These are phyloP conservation scores for Glycine tomentella DNA, from an alignment of 306 rosid species.

Conservation along the genomic window DNA sequence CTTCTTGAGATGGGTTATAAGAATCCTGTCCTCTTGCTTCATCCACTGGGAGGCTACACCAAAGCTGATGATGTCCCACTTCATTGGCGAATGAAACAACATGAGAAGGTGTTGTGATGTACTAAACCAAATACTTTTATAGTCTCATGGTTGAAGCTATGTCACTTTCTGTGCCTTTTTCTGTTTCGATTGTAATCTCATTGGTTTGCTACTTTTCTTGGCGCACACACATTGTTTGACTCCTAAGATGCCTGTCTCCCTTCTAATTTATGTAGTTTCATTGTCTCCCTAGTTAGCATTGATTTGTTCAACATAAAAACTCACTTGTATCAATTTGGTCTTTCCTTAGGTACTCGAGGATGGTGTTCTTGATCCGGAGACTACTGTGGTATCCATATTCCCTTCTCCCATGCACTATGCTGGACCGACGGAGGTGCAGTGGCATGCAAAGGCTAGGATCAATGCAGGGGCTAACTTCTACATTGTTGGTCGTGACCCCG, in stretches of 20 bases:
- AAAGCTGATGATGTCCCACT: slow-evolving; percentile 99
- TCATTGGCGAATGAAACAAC: slow-evolving; percentile 96
- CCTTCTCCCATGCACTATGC: slow-evolving; percentile 99
- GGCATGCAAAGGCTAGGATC: slow-evolving; percentile 99
- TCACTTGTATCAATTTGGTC: background rate
- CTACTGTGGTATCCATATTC: slow-evolving; percentile 96
- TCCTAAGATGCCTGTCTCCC: background rate
- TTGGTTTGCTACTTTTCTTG: too few relatives aligned
- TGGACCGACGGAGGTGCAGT: slow-evolving; percentile 99
- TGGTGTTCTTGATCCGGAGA: slow-evolving; percentile 98
- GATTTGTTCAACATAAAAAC: slow-evolving; percentile 4
- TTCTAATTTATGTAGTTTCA: background rate
- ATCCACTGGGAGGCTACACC: slow-evolving; percentile 97
- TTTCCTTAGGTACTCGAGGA: slow-evolving; percentile 86
- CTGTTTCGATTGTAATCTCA: too few relatives aligned
- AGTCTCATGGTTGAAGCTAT: background rate
- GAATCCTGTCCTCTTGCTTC: slow-evolving; percentile 96
- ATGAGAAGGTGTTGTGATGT: slow-evolving; percentile 76
- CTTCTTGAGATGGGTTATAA: slow-evolving; percentile 98
- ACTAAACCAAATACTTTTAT: too few relatives aligned
- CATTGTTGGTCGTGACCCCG: slow-evolving; percentile 99
- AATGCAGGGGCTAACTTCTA: slow-evolving; percentile 99
- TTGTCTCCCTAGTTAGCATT: background rate
- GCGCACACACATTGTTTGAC: background rate
- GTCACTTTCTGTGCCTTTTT: background rate